Evolutionary conservation across 2,329 filamentous ascomycete species (phyloP).

Genomic region (Fusarium drepaniforme): DNA sequence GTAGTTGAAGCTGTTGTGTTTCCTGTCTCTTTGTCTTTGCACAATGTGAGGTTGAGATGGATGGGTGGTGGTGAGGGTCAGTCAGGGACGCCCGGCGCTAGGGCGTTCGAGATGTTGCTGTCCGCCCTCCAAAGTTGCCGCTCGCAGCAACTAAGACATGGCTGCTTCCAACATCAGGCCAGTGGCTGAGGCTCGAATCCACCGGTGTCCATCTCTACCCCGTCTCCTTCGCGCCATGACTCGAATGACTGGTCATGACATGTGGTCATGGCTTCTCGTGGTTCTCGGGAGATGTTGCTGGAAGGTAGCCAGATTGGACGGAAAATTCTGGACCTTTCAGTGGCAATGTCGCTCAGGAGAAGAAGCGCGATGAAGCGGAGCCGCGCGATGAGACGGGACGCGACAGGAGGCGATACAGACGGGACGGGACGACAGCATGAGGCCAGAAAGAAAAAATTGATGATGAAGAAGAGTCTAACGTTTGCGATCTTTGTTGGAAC

Average conservation of each 20-base stretch:
- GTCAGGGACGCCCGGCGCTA: not conserved
- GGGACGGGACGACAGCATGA: constrained; percentile 15
- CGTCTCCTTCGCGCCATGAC: constrained; percentile 17
- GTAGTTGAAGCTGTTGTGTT: not conserved
- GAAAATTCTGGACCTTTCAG: constrained; percentile 6
- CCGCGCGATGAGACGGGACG: constrained; percentile 1
- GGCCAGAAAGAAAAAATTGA: constrained; percentile 15
- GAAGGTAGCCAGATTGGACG: constrained; percentile 11
- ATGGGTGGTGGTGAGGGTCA: constrained; percentile 10
- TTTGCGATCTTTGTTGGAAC: constrained; percentile 32
- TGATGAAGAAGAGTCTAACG: constrained; percentile 35
- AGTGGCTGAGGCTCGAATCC: constrained; percentile 43
- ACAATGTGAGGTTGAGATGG: constrained; percentile 19
- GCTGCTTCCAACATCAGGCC: constrained; percentile 39
- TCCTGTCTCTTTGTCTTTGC: constrained; percentile 27
- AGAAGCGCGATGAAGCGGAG: not conserved
- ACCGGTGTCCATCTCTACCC: constrained; percentile 9
- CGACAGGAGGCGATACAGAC: not conserved
- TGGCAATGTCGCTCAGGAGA: constrained; percentile 5
- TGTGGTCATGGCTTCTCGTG: constrained; percentile 11
- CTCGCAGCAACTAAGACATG: constrained; percentile 34
- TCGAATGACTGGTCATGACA: constrained; percentile 16
- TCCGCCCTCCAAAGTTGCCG: constrained; percentile 14
- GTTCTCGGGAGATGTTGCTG: constrained; percentile 8
- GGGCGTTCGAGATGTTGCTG: constrained; percentile 10